Evolutionary conservation across 2,329 filamentous ascomycete genomes (phyloP).

Genomic region (Golovinomyces cichoracearum): DNA sequence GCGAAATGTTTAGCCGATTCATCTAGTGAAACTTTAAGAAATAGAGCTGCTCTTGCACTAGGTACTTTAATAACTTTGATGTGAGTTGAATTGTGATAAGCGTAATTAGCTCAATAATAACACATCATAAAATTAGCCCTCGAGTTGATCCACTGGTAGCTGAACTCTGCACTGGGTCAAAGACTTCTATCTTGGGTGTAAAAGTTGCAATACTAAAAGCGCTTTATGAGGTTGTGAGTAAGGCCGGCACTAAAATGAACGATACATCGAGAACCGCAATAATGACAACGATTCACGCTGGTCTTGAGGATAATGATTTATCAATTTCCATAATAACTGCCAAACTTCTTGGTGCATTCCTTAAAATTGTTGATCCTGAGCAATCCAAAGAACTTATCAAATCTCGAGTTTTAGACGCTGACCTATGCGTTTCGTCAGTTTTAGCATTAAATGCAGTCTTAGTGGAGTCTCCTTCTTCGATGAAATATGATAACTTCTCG

Average conservation of each 20-base stretch:
- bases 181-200: slow-evolving; percentile 66
- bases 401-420: slow-evolving; percentile 51
- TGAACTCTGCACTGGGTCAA: slow-evolving; percentile 85
- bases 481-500: slow-evolving; percentile 38
- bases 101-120: background rate
- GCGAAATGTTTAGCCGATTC: slow-evolving; percentile 86
- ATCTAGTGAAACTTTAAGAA: slow-evolving; percentile 65
- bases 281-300: slow-evolving; percentile 64
- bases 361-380: slow-evolving; percentile 59
- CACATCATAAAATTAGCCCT: slow-evolving; percentile 20
- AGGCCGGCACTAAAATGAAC: slow-evolving; percentile 84
- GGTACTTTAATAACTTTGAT: slow-evolving; percentile 91
- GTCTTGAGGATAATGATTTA: slow-evolving; percentile 47
- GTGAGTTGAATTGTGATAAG: background rate
- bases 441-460: slow-evolving; percentile 74
- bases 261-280: slow-evolving; percentile 71
- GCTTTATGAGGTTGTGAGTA: slow-evolving; percentile 84
- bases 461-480: slow-evolving; percentile 45
- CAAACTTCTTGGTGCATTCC: slow-evolving; percentile 64
- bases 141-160: slow-evolving; percentile 80
- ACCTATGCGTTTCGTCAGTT: slow-evolving; percentile 54
- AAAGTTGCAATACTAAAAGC: slow-evolving; percentile 93
- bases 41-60: slow-evolving; percentile 72
- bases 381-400: slow-evolving; percentile 33
- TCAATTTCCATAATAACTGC: slow-evolving; percentile 74